A percentile compares a stretch with the other conserved stretches of the same genome.
Evolutionary conservation across 1,139 yeast genomes (phyloP).

Genomic region (Candida sanyaensis): DNA sequence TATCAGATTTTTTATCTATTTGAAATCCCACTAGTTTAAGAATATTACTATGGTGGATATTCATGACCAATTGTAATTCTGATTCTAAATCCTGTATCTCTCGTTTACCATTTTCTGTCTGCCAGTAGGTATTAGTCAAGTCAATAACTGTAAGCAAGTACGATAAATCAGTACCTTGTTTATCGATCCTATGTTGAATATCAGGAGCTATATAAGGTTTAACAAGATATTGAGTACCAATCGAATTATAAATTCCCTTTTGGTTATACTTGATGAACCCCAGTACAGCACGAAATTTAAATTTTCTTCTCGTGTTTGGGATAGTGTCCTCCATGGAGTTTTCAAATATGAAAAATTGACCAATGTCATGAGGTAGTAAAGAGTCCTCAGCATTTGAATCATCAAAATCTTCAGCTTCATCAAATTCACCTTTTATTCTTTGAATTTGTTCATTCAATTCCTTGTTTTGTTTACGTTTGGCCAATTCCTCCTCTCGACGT

Average conservation of each 20-base stretch:
- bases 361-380: slow-evolving; percentile 32
- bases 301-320: slow-evolving; percentile 42
- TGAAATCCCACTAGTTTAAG: slow-evolving; percentile 70
- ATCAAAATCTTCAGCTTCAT: slow-evolving; percentile 34
- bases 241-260: slow-evolving; percentile 49
- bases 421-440: slow-evolving; percentile 52
- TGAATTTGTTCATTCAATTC: slow-evolving; percentile 58
- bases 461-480: slow-evolving; percentile 32
- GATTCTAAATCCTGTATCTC: slow-evolving; percentile 71
- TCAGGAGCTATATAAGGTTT: slow-evolving; percentile 63
- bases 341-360: slow-evolving; percentile 67
- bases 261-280: slow-evolving; percentile 60
- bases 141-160: slow-evolving; percentile 71
- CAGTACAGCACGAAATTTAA: slow-evolving; percentile 71
- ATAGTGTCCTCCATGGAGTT: slow-evolving; percentile 49
- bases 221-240: slow-evolving; percentile 66
- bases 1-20: slow-evolving; percentile 47
- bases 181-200: slow-evolving; percentile 20
- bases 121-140: slow-evolving; percentile 68
- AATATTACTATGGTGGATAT: slow-evolving; percentile 65
- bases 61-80: slow-evolving; percentile 64
- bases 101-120: slow-evolving; percentile 68
- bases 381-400: slow-evolving; percentile 14
- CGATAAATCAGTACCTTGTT: slow-evolving; percentile 42
- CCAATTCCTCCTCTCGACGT: slow-evolving; percentile 24